A percentile compares a stretch with the other conserved stretches of the same genome.
These are phyloP conservation scores for Oxytropis ochrocephala DNA, from an alignment of 306 rosid species.

Conservation along the genomic window DNA sequence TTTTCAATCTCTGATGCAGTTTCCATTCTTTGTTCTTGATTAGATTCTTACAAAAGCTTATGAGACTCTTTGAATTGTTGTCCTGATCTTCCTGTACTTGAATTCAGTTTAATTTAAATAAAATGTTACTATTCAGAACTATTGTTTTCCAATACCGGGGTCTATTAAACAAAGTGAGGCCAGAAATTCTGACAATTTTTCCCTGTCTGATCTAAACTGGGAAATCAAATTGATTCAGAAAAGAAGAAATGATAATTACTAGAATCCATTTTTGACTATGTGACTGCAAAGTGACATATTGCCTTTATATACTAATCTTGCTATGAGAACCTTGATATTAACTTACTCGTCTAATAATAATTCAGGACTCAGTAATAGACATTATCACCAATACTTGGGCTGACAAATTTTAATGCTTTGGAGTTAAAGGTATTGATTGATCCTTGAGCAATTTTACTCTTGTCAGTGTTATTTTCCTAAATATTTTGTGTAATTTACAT, in stretches of 20 bases:
- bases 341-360: not conserved
- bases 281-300: not conserved
- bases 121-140: not conserved
- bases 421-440: slow-evolving; percentile 8
- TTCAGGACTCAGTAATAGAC: not conserved
- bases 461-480: not conserved
- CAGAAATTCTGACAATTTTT: not conserved
- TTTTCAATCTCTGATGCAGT: not conserved
- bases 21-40: not conserved
- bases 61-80: not conserved
- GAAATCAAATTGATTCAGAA: not conserved
- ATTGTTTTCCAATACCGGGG: not conserved
- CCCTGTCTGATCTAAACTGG: not conserved
- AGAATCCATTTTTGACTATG: not conserved
- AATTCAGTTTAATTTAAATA: not conserved
- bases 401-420: not conserved
- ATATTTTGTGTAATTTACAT: not conserved
- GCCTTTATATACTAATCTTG: not conserved
- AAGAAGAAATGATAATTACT: not conserved
- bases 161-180: not conserved
- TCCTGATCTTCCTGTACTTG: not conserved
- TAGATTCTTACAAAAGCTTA: not conserved
- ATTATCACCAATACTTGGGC: not conserved
- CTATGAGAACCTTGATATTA: not conserved
- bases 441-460: not conserved